A percentile compares a stretch with the other conserved stretches of the same genome.
phyloP scores from a whole-genome alignment of 2,329 filamentous ascomycete species.

The Trematosphaeria pertusa region DNA sequence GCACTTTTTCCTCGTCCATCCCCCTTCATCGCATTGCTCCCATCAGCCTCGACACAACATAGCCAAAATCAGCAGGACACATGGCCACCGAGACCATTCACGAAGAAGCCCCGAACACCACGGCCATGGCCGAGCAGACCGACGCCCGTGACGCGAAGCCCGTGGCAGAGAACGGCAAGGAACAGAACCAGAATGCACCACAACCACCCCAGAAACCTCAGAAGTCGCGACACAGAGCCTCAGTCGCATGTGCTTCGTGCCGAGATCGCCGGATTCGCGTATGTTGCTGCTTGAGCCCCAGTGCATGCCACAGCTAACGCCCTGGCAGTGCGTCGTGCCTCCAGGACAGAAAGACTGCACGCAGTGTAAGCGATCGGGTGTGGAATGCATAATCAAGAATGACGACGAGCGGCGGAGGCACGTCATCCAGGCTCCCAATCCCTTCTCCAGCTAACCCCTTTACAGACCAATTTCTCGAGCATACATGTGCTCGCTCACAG shows the following conservation, averaged over 20 bases:
- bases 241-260: conserved; percentile 63
- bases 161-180: too few relatives aligned
- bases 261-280: conserved; percentile 54
- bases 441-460: too few relatives aligned
- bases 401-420: conserved; percentile 64
- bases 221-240: conserved; percentile 54
- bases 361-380: conserved; percentile 60
- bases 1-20: conserved; percentile 4
- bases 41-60: not conserved
- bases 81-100: conserved; percentile 22
- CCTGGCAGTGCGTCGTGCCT: conserved; percentile 59
- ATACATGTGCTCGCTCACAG: conserved; percentile 65
- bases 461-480: conserved; percentile 63
- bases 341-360: conserved; percentile 59
- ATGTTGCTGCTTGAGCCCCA: conserved; percentile 18
- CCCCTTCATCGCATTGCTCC: not conserved
- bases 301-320: conserved; percentile 28
- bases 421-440: too few relatives aligned
- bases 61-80: not conserved
- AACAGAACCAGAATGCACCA: too few relatives aligned
- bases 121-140: conserved; percentile 20
- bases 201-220: conserved; percentile 31
- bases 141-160: conserved; percentile 23
- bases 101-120: conserved; percentile 16
- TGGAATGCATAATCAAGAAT: conserved; percentile 63